Conservation (phyloP, 768 basidiomycete genomes). For the Porpolomopsis calyptriformis region DNA sequence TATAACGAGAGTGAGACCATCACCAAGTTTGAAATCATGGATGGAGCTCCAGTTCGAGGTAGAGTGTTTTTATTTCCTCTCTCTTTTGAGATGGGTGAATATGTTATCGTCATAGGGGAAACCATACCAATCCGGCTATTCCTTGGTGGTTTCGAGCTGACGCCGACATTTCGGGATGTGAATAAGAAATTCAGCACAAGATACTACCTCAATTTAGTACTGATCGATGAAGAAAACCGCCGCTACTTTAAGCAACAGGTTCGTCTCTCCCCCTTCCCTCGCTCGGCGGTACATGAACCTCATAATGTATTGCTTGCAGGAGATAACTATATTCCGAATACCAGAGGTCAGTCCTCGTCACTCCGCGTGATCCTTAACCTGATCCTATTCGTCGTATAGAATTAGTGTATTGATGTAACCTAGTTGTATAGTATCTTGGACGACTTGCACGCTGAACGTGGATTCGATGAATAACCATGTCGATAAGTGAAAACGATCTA, state of each 20-base stretch:
- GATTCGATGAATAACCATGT: too few relatives aligned
- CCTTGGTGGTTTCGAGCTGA: conserved; percentile 95
- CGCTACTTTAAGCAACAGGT: conserved; percentile 97
- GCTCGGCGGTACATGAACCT: not conserved
- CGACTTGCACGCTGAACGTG: too few relatives aligned
- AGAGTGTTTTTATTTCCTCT: conserved; percentile 11
- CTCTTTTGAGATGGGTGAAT: not conserved
- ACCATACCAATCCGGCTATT: conserved; percentile 97
- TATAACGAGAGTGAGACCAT: conserved; percentile 99
- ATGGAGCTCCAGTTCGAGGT: conserved; percentile 96
- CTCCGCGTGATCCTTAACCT: not conserved
- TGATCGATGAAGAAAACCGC: conserved; percentile 97
- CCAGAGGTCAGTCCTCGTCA: conserved; percentile 49
- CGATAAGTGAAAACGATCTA: too few relatives aligned
- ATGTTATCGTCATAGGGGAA: conserved; percentile 49
- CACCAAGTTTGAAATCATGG: conserved; percentile 99
- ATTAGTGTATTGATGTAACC: too few relatives aligned
- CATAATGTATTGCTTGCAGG: conserved; percentile 27
- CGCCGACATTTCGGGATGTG: conserved; percentile 96
- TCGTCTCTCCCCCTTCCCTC: conserved; percentile 9
- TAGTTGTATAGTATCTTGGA: too few relatives aligned
- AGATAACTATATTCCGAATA: conserved; percentile 87
- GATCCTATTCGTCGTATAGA: too few relatives aligned
- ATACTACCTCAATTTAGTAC: conserved; percentile 94
- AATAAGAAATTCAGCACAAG: conserved; percentile 98